Evolutionary conservation across 2,329 filamentous ascomycete genomes (phyloP).

Genomic region (Aureobasidium sp.): DNA sequence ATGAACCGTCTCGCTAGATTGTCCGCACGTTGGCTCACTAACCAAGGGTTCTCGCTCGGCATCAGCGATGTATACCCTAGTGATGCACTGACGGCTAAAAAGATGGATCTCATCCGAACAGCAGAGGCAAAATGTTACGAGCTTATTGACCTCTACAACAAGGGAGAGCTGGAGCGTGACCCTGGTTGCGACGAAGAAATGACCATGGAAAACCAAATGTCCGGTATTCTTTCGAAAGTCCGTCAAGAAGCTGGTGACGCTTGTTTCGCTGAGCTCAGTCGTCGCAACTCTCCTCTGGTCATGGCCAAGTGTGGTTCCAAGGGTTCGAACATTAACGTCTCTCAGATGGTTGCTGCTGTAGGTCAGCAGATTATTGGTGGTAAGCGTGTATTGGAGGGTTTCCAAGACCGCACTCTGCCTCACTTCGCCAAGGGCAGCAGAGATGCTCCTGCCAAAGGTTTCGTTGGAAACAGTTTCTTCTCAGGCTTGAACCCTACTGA

Average conservation of each 20-base stretch:
- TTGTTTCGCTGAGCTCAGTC: slow-evolving; percentile 83
- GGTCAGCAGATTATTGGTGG: slow-evolving; percentile 97
- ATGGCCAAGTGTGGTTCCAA: slow-evolving; percentile 98
- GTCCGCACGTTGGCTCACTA: slow-evolving; percentile 79
- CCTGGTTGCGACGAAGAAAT: slow-evolving; percentile 86
- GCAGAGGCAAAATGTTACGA: slow-evolving; percentile 77
- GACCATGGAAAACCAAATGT: slow-evolving; percentile 84
- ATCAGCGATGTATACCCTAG: slow-evolving; percentile 91
- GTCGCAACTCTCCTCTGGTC: slow-evolving; percentile 84
- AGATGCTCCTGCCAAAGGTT: slow-evolving; percentile 91
- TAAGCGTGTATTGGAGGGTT: slow-evolving; percentile 87
- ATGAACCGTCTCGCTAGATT: slow-evolving; percentile 94
- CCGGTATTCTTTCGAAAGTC: slow-evolving; percentile 85
- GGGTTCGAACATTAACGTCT: slow-evolving; percentile 95
- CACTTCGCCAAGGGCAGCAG: slow-evolving; percentile 92
- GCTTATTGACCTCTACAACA: slow-evolving; percentile 74
- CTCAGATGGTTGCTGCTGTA: slow-evolving; percentile 96
- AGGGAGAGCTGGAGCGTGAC: slow-evolving; percentile 74
- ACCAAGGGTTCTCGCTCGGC: slow-evolving; percentile 92
- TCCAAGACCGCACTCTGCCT: slow-evolving; percentile 88
- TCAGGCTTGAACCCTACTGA: slow-evolving; percentile 83
- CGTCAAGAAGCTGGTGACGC: slow-evolving; percentile 84
- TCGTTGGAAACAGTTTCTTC: slow-evolving; percentile 96
- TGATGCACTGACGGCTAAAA: slow-evolving; percentile 60
- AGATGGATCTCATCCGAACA: slow-evolving; percentile 65